phyloP scores from a whole-genome alignment of 441 rosid genomes.

The Pelargonium citronellum region DNA sequence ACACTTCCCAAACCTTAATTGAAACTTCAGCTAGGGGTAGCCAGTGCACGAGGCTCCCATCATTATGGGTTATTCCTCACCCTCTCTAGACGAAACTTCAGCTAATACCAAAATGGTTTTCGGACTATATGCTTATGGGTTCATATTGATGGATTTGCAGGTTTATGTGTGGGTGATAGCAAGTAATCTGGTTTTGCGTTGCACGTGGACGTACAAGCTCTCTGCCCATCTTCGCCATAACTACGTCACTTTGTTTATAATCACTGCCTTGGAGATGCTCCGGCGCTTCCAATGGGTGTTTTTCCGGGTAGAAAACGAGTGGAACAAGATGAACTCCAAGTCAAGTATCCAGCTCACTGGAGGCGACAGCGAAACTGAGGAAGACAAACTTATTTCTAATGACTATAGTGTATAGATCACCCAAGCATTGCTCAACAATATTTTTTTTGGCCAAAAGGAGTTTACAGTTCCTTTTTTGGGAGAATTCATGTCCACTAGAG shows the following conservation, averaged over 20 bases:
- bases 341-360: conserved; percentile 37
- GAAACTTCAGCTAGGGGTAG: too few relatives aligned
- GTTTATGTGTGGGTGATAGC: conserved; percentile 85
- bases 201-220: conserved; percentile 92
- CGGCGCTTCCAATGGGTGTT: conserved; percentile 92
- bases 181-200: conserved; percentile 77
- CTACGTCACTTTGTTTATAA: conserved; percentile 67
- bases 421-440: not conserved
- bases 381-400: conserved; percentile 42
- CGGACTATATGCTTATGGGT: not conserved
- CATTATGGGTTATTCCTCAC: not conserved
- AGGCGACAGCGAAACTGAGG: conserved; percentile 40
- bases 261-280: conserved; percentile 71
- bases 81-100: not conserved
- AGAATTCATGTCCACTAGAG: too few relatives aligned
- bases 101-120: not conserved
- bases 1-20: too few relatives aligned
- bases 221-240: conserved; percentile 94
- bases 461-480: not conserved
- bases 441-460: not conserved
- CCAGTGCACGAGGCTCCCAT: too few relatives aligned
- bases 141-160: conserved; percentile 32
- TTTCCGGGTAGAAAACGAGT: conserved; percentile 87
- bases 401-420: conserved; percentile 42
- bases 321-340: conserved; percentile 67